Evolutionary conservation across 2,329 filamentous ascomycete species (phyloP).

Genomic region (Atkinsonella hypoxylon): DNA sequence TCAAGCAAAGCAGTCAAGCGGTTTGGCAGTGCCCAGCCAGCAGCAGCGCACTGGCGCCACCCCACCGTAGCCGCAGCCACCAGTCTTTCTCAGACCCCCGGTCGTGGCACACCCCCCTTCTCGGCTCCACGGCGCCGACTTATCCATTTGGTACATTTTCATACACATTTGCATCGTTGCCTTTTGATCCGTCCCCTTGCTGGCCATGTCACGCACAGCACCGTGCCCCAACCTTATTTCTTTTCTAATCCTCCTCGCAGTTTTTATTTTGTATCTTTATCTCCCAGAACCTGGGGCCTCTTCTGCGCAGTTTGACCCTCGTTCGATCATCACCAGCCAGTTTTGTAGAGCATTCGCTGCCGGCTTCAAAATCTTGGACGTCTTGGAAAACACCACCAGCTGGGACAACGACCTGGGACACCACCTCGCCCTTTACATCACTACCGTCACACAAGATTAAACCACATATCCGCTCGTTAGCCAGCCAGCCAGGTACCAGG

Average conservation of each 20-base stretch:
- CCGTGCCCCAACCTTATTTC: slow-evolving; percentile 11
- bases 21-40: too few species aligned
- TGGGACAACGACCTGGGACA: too few species aligned
- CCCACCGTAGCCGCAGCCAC: background rate
- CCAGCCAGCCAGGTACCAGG: background rate
- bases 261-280: background rate
- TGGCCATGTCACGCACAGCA: slow-evolving; percentile 11
- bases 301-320: background rate
- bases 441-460: background rate
- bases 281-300: background rate
- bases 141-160: slow-evolving; percentile 16
- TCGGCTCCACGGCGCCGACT: slow-evolving; percentile 23
- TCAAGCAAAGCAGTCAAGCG: too few species aligned
- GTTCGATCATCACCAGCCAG: background rate
- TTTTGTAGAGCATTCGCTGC: too few species aligned
- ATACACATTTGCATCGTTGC: slow-evolving; percentile 8
- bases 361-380: background rate
- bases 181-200: slow-evolving; percentile 11
- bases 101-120: slow-evolving; percentile 15
- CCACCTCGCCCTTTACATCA: background rate
- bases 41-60: background rate
- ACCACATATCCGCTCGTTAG: background rate
- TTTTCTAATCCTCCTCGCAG: slow-evolving; percentile 6
- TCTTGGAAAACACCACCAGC: too few species aligned
- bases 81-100: background rate